phyloP scores from a whole-genome alignment of 225 moss, liverwort and hornwort species.

The Antitrichia curtipendula region DNA sequence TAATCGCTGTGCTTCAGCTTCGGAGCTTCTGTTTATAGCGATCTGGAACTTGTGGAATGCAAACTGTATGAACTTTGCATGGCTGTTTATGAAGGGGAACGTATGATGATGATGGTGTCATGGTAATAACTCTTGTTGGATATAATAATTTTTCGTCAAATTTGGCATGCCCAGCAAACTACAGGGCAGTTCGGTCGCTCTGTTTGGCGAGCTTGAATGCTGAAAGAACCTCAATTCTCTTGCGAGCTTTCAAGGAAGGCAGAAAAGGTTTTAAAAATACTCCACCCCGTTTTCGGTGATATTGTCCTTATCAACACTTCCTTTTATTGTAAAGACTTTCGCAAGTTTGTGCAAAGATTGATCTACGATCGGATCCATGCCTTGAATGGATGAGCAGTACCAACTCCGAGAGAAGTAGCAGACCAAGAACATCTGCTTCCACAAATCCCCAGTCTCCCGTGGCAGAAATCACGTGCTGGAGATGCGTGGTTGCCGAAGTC shows the following conservation, averaged over 20 bases:
- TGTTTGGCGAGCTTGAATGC: conserved; percentile 90
- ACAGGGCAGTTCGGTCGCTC: conserved; percentile 89
- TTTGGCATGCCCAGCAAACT: conserved; percentile 62
- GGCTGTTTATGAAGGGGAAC: not conserved
- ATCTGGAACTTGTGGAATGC: not conserved
- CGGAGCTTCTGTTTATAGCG: not conserved
- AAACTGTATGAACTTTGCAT: not conserved
- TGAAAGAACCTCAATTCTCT: conserved; percentile 52
- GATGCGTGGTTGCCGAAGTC: conserved; percentile 37
- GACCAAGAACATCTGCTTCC: conserved; percentile 64
- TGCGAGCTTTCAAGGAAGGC: conserved; percentile 39
- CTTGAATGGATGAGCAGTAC: conserved; percentile 34
- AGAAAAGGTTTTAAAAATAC: conserved; percentile 36
- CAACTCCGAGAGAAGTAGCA: conserved; percentile 64
- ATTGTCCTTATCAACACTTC: not conserved
- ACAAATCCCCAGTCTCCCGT: conserved; percentile 27
- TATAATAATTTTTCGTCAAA: not conserved
- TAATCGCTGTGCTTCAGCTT: not conserved
- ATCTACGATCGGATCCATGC: not conserved
- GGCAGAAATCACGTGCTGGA: conserved; percentile 20
- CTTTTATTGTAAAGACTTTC: not conserved
- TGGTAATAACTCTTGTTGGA: not conserved
- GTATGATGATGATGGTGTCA: not conserved
- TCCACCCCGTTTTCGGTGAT: not conserved
- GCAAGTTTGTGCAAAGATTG: not conserved